phyloP scores from a whole-genome alignment of 306 rosid genomes.

The Psophocarpus tetragonolobus region DNA sequence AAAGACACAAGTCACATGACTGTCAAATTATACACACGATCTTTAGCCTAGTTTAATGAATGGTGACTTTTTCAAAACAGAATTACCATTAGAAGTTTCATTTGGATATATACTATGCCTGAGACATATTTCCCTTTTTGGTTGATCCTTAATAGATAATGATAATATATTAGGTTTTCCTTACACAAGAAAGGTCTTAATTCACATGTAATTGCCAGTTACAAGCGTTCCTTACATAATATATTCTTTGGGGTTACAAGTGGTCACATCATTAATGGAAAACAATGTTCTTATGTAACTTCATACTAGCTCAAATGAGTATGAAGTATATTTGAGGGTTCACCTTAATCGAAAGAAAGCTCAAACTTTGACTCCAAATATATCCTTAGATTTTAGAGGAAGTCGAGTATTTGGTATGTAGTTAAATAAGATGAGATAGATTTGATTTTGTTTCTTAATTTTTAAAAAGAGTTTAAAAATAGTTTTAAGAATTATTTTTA shows the following conservation, averaged over 20 bases:
- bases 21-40: neutral
- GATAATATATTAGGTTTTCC: neutral
- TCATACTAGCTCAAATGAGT: neutral
- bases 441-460: no score
- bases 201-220: neutral
- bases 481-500: no score
- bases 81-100: neutral
- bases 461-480: no score
- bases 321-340: constrained; percentile 3
- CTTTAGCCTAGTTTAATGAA: neutral
- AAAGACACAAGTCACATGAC: neutral
- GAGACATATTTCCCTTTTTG: neutral
- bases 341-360: neutral
- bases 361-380: neutral
- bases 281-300: neutral
- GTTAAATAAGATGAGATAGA: no score
- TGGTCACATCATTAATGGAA: constrained; percentile 13
- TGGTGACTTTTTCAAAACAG: neutral
- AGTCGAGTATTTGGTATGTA: no score
- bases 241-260: constrained; percentile 33
- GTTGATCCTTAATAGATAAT: neutral
- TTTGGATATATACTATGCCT: neutral
- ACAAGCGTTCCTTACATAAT: neutral
- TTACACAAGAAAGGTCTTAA: neutral
- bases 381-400: neutral